phyloP scores from a whole-genome alignment of 2,329 filamentous ascomycete species.

The Xylariaceae sp. region DNA sequence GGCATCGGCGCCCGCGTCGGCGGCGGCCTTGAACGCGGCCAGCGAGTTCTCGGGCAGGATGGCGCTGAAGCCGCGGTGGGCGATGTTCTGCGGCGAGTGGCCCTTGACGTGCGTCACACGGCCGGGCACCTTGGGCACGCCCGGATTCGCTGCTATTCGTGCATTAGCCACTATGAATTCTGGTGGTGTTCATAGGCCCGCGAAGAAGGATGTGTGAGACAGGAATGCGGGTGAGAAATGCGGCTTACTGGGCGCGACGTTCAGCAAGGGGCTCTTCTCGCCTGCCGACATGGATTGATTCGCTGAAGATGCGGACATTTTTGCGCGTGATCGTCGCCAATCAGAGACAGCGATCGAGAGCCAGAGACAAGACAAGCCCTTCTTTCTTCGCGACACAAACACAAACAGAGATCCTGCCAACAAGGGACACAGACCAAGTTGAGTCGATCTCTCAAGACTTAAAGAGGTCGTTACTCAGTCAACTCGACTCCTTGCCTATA shows the following conservation, averaged over 20 bases:
- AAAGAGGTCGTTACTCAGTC: too few species aligned
- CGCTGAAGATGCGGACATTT: slow-evolving; percentile 3
- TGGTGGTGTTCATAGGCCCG: too few species aligned
- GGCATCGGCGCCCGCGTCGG: slow-evolving; percentile 64
- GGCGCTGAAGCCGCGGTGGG: slow-evolving; percentile 74
- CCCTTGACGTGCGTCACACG: neutral
- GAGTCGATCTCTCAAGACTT: too few species aligned
- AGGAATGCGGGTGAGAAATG: neutral
- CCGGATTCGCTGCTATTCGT: neutral
- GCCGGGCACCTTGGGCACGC: neutral
- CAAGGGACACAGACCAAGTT: too few species aligned
- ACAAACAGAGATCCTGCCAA: too few species aligned
- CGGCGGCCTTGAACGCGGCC: slow-evolving; percentile 67
- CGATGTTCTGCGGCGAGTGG: slow-evolving; percentile 62
- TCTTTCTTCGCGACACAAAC: too few species aligned
- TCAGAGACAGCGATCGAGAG: too few species aligned
- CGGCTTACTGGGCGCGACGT: neutral
- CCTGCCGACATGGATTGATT: neutral
- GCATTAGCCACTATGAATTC: neutral
- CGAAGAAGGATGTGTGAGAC: neutral
- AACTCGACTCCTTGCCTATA: too few species aligned
- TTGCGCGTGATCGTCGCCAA: too few species aligned
- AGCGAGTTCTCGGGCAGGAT: slow-evolving; percentile 82
- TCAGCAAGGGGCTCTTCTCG: slow-evolving; percentile 11
- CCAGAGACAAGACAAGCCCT: too few species aligned